phyloP scores from a whole-genome alignment of 495 filamentous ascomycete species.

The Cryomyces antarcticus region DNA sequence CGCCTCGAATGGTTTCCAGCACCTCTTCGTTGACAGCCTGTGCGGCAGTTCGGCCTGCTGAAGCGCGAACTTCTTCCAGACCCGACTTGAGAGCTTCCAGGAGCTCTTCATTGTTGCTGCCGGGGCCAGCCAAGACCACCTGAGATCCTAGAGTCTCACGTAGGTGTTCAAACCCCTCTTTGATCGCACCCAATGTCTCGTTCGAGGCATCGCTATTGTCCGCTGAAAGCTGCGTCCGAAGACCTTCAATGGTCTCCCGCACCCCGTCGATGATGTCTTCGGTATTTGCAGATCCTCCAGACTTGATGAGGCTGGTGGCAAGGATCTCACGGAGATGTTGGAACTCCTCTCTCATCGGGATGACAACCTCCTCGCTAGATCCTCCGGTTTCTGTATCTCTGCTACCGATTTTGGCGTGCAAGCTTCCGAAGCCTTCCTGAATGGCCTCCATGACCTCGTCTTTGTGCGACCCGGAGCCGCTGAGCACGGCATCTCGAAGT shows the following conservation, averaged over 20 bases:
- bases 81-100: constrained; percentile 13
- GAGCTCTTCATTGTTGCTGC: constrained; percentile 33
- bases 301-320: constrained; percentile 40
- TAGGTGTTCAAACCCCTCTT: constrained; percentile 17
- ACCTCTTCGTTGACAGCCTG: constrained; percentile 13
- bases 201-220: constrained; percentile 13
- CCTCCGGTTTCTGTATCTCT: constrained; percentile 3
- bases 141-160: constrained; percentile 12
- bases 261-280: constrained; percentile 36
- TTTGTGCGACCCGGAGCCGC: constrained; percentile 14
- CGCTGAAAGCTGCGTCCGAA: constrained; percentile 13
- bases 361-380: constrained; percentile 9
- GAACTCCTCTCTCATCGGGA: constrained; percentile 27
- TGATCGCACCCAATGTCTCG: constrained; percentile 13
- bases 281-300: constrained; percentile 28
- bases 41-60: background rate
- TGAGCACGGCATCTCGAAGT: constrained; percentile 16
- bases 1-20: constrained; percentile 25
- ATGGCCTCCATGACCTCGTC: constrained; percentile 18
- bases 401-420: constrained; percentile 12
- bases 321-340: constrained; percentile 51
- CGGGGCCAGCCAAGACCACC: constrained; percentile 11
- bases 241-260: constrained; percentile 14
- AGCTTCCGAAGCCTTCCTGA: constrained; percentile 15
- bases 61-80: constrained; percentile 14